Conservation (phyloP, 768 basidiomycete species). For the Trametes villosa region DNA sequence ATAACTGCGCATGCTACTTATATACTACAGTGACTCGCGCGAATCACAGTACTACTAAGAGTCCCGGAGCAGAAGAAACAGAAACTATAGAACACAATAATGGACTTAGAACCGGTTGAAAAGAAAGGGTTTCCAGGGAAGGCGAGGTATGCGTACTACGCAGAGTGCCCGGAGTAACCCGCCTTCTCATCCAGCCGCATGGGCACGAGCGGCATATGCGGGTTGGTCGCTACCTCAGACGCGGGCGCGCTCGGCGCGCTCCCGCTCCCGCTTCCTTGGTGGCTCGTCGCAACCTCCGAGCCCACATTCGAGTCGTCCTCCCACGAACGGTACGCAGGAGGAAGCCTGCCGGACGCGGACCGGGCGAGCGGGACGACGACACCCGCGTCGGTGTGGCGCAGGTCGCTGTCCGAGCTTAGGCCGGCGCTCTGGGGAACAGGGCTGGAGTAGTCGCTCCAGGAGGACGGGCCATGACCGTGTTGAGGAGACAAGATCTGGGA, state of each 20-base stretch:
- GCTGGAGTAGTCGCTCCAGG: not conserved
- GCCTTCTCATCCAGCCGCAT: not conserved
- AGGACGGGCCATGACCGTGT: not conserved
- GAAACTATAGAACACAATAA: too few relatives aligned
- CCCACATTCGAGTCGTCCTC: not conserved
- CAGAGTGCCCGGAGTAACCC: not conserved
- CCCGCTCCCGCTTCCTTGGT: not conserved
- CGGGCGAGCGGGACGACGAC: not conserved
- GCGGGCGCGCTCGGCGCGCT: not conserved
- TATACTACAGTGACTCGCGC: too few relatives aligned
- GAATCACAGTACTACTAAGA: too few relatives aligned
- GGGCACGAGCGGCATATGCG: not conserved
- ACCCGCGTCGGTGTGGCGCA: constrained; percentile 10
- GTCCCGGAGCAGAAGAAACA: too few relatives aligned
- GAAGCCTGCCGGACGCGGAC: constrained; percentile 4
- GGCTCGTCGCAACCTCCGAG: not conserved
- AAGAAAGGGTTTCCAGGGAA: too few relatives aligned
- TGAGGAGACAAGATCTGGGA: not conserved
- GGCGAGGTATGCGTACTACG: too few relatives aligned
- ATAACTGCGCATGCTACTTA: too few relatives aligned
- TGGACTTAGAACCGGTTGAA: too few relatives aligned
- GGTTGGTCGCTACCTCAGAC: not conserved
- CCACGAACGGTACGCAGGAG: constrained; percentile 17
- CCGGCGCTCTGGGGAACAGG: not conserved
- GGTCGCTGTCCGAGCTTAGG: not conserved